Evolutionary conservation across 805 yeast species (phyloP).

Genomic region (Sugiyamaella smithiae): DNA sequence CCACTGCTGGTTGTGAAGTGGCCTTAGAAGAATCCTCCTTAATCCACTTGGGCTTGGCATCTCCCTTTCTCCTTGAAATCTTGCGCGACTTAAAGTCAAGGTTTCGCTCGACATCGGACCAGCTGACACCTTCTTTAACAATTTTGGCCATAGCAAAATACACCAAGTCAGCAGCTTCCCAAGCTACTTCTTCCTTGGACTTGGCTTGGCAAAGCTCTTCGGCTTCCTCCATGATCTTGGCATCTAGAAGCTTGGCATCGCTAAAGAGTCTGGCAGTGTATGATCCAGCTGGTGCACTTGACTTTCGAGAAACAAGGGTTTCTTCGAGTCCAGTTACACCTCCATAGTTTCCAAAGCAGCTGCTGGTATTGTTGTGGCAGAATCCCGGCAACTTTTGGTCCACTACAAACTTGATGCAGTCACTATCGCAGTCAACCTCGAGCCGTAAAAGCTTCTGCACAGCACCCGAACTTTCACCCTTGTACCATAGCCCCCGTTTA

Average conservation of each 20-base stretch:
- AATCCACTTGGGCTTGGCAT: conserved; percentile 79
- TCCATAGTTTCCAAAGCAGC: conserved; percentile 73
- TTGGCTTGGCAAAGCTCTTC: conserved; percentile 91
- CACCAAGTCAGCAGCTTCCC: conserved; percentile 96
- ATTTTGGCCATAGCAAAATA: conserved; percentile 65
- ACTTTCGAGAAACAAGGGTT: conserved; percentile 59
- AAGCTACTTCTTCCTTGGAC: conserved; percentile 66
- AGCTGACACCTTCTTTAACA: conserved; percentile 69
- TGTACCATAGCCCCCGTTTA: conserved; percentile 87
- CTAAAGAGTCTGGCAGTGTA: conserved; percentile 85
- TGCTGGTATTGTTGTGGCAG: conserved; percentile 78
- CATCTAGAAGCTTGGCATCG: conserved; percentile 70
- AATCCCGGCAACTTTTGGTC: conserved; percentile 85
- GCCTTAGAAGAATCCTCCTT: conserved; percentile 18
- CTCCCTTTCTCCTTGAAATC: conserved; percentile 91
- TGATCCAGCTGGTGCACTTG: conserved; percentile 84
- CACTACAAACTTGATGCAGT: conserved; percentile 83
- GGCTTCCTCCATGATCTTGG: conserved; percentile 91
- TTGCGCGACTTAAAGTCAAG: conserved; percentile 79
- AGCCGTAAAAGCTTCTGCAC: conserved; percentile 71
- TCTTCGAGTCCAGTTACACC: conserved; percentile 71
- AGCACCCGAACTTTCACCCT: conserved; percentile 96
- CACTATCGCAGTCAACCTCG: conserved; percentile 87
- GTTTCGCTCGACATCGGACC: conserved; percentile 79
- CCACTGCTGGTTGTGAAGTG: conserved; percentile 22